phyloP scores from a whole-genome alignment of 2,329 filamentous ascomycete species.

The Colletotrichum tanaceti region DNA sequence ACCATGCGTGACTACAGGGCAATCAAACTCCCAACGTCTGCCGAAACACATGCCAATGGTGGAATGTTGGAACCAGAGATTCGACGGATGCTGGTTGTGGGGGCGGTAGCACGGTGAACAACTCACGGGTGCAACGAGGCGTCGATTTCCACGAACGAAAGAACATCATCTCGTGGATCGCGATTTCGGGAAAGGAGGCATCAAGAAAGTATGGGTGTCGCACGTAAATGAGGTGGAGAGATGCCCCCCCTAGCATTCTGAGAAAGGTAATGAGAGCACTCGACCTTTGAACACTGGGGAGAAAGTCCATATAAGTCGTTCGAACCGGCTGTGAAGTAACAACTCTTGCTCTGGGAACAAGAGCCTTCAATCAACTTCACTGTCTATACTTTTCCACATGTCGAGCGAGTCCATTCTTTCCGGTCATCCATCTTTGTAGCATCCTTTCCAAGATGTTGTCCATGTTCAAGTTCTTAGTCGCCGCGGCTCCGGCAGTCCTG shows the following conservation, averaged over 20 bases:
- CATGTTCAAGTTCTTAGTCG: slow-evolving; percentile 18
- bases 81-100: slow-evolving; percentile 6
- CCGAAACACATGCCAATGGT: slow-evolving; percentile 6
- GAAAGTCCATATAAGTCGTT: not conserved
- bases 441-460: slow-evolving; percentile 10
- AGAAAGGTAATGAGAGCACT: too few relatives aligned
- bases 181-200: not conserved
- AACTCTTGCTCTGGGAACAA: too few relatives aligned
- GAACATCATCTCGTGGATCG: not conserved
- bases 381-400: not conserved
- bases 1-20: not conserved
- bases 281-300: too few relatives aligned
- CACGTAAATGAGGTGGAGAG: too few relatives aligned
- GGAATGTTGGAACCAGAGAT: slow-evolving; percentile 11
- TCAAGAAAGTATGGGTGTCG: too few relatives aligned
- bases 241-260: too few relatives aligned
- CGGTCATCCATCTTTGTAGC: too few relatives aligned
- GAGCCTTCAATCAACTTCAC: not conserved
- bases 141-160: slow-evolving; percentile 14
- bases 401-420: too few relatives aligned
- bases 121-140: not conserved
- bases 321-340: not conserved
- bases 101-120: not conserved
- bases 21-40: not conserved
- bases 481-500: slow-evolving; percentile 24